phyloP scores from a whole-genome alignment of 129 eudicot species.

The Logfia minima region DNA sequence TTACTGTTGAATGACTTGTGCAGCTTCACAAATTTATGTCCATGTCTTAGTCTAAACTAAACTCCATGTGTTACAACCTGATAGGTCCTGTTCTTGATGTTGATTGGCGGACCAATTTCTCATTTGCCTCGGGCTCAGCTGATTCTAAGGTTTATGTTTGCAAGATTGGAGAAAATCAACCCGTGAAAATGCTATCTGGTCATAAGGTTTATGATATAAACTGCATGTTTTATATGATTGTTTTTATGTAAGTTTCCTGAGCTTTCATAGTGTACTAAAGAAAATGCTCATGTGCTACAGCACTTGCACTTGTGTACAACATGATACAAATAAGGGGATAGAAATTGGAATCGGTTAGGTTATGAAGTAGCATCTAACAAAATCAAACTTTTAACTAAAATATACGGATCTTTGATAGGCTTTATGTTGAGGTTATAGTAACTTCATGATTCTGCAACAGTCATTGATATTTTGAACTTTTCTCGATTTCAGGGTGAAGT shows the following conservation, averaged over 20 bases:
- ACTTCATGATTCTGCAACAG: neutral
- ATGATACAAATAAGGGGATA: no score
- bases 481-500: constrained; percentile 56
- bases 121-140: constrained; percentile 60
- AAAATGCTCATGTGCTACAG: neutral
- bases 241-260: neutral
- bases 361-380: constrained; percentile 10
- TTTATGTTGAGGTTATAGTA: neutral
- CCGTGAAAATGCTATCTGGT: constrained; percentile 49
- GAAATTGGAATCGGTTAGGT: neutral
- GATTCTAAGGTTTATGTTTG: constrained; percentile 52
- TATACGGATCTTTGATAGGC: neutral
- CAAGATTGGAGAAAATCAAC: constrained; percentile 42
- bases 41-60: constrained; percentile 4
- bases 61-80: constrained; percentile 22
- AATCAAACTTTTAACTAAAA: neutral
- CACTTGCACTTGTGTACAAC: no score
- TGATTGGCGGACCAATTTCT: constrained; percentile 59
- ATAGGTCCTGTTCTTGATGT: constrained; percentile 57
- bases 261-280: no score
- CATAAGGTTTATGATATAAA: constrained; percentile 48
- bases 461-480: constrained; percentile 11
- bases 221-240: constrained; percentile 4
- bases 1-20: constrained; percentile 5
- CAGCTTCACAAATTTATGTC: neutral